Base-by-base conservation (phyloP, 2,329 filamentous ascomycete species). In the Fonsecaea multimorphosa region DNA sequence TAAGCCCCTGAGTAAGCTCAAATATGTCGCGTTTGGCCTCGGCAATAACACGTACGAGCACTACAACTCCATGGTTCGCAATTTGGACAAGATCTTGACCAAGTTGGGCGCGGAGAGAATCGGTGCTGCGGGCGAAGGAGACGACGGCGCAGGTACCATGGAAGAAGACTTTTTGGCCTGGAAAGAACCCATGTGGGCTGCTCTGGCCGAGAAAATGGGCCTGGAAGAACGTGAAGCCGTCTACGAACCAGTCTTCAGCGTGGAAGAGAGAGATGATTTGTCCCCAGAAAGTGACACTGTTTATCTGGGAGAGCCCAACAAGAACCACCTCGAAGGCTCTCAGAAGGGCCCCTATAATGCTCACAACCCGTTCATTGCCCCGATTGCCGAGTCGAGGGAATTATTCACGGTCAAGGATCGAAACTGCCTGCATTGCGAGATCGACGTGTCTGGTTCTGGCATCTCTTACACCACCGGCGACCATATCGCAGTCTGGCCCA, bases 1-100 rank as follows among this genome's bases (percentile, higher is more conserved):
- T 53, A 86, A 89, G 68, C 86, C 94, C 57, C 87, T 99, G 61
- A 84, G 82, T 58, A 93, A 92, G 74, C 86, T 99, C 76, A 94
- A 93, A 78, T 99, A 93, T 76, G 93, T 99, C 75, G 87, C 93
- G 64, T 99, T 99, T 74, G 95, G 95, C 75, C 88, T 99, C 44
- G 95, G 95, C 72, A 99, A 99, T 85, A 99, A 98, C 84, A 98
- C 95, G 31, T 99, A 99, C 78, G 95, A 99, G 78, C 95, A 99
- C 84, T 99, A 97, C 85, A 99, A 99, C 83, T 91, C 91, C 59
- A 97, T 99, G 92, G 93, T 99, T 67, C 92, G 94, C 78, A 91
- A 94, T 70, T 89, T 98, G 64, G 88, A 95, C 80, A 88, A 90
- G 77, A 89, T 88, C 68, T 83, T 99, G 65, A 84, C 88, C 75